Conservation (phyloP, 1,139 yeast genomes). For the Hanseniaspora uvarum region DNA sequence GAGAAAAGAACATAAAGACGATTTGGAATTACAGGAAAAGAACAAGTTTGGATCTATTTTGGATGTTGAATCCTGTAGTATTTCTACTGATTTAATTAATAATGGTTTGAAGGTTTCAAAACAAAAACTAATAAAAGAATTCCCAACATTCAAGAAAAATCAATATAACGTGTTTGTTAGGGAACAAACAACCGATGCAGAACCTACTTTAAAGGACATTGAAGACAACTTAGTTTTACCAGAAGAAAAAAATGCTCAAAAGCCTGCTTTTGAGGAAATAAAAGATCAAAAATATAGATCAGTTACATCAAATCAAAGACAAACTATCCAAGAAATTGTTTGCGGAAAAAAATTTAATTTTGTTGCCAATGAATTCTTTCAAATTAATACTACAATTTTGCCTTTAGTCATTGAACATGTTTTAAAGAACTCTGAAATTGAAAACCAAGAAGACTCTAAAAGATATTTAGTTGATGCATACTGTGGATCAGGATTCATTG, state of each 20-base stretch:
- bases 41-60: conserved; percentile 47
- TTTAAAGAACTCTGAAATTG: conserved; percentile 44
- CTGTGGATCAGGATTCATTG: conserved; percentile 92
- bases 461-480: conserved; percentile 83
- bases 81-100: conserved; percentile 74
- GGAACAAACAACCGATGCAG: conserved; percentile 50
- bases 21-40: conserved; percentile 18
- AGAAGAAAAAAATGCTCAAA: conserved; percentile 24
- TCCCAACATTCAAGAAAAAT: conserved; percentile 51
- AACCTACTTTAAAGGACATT: conserved; percentile 30
- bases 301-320: conserved; percentile 58
- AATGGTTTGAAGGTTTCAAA: conserved; percentile 68
- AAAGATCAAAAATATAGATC: conserved; percentile 32
- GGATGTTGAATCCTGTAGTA: conserved; percentile 87
- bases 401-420: conserved; percentile 77
- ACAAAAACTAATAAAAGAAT: conserved; percentile 37
- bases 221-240: conserved; percentile 30
- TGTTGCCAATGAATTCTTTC: conserved; percentile 91
- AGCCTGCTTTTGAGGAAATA: conserved; percentile 14
- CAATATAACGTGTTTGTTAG: conserved; percentile 83
- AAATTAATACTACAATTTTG: conserved; percentile 83
- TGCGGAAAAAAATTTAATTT: conserved; percentile 69
- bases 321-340: conserved; percentile 69
- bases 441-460: conserved; percentile 40
- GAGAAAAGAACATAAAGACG: conserved; percentile 36